Conservation (phyloP, 2,329 filamentous ascomycete genomes). For the Fusarium avenaceum region DNA sequence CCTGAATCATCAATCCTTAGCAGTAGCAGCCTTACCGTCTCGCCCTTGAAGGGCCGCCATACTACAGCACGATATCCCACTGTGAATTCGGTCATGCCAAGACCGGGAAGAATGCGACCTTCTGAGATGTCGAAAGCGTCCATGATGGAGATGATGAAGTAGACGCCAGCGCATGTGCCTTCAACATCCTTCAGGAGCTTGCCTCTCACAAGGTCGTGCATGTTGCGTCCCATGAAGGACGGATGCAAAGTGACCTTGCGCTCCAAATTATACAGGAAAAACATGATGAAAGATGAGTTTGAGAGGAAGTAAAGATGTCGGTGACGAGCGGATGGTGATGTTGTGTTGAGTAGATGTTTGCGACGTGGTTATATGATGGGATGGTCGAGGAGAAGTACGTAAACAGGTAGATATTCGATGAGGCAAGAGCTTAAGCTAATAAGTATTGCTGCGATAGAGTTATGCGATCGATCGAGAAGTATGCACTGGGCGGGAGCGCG, state of each 20-base stretch:
- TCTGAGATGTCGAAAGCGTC: slow-evolving; percentile 96
- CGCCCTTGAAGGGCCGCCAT: slow-evolving; percentile 97
- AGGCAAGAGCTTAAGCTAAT: slow-evolving; percentile 8
- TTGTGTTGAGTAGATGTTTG: slow-evolving; percentile 12
- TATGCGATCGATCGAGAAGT: slow-evolving; percentile 23
- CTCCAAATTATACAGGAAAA: slow-evolving; percentile 98
- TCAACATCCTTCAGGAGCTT: slow-evolving; percentile 94
- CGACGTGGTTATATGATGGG: slow-evolving; percentile 8
- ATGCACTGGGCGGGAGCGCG: slow-evolving; percentile 19
- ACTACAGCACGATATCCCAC: slow-evolving; percentile 96
- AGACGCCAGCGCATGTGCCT: slow-evolving; percentile 93
- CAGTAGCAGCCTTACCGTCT: slow-evolving; percentile 77
- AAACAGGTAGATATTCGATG: background rate
- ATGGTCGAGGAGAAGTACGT: background rate
- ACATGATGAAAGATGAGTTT: slow-evolving; percentile 71
- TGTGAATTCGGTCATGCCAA: slow-evolving; percentile 92
- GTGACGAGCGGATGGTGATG: slow-evolving; percentile 11
- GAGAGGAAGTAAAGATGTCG: slow-evolving; percentile 22
- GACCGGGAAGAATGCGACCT: slow-evolving; percentile 90
- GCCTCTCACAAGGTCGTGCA: slow-evolving; percentile 90
- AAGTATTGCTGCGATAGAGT: slow-evolving; percentile 2
- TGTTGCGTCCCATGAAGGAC: slow-evolving; percentile 95
- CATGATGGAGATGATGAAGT: slow-evolving; percentile 98
- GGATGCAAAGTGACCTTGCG: slow-evolving; percentile 95
- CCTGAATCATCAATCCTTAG: slow-evolving; percentile 32